These are phyloP conservation scores for Fusarium sp. DNA, from an alignment of 2,329 filamentous ascomycete species.

Conservation along the genomic window DNA sequence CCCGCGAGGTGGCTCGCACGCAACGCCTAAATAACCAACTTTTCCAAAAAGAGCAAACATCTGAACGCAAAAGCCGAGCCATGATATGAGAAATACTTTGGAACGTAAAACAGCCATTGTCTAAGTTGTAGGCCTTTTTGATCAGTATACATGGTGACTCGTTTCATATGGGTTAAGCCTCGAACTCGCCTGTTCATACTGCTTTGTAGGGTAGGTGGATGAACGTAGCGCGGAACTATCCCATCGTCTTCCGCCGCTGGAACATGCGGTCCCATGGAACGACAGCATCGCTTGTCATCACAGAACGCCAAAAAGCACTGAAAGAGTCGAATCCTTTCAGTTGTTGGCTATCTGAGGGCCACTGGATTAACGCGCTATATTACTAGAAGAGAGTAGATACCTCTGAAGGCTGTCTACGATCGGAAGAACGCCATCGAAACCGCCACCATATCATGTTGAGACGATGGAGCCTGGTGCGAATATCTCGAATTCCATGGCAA, in stretches of 20 bases:
- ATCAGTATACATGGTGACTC: background rate
- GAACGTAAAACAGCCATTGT: no score
- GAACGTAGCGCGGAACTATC: background rate
- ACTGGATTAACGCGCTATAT: no score
- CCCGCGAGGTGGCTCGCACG: no score
- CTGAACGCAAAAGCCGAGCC: accelerated
- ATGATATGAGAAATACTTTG: background rate
- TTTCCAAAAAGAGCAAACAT: no score
- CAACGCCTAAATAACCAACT: no score
- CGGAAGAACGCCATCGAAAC: background rate
- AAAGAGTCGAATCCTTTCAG: background rate
- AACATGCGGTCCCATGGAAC: background rate
- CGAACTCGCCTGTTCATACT: background rate
- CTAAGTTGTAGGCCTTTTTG: background rate
- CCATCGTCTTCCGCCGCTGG: background rate
- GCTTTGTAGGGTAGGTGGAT: background rate
- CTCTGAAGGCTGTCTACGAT: background rate
- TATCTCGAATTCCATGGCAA: background rate
- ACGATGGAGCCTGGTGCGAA: background rate
- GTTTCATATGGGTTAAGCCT: background rate
- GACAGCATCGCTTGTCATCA: background rate
- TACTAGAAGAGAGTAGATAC: background rate
- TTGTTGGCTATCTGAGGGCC: background rate
- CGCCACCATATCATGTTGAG: background rate
- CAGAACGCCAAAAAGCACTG: background rate